Percentiles rank a stretch among this genome's conserved stretches.
Conservation (phyloP, 257 asterid species). For the Verbena officinalis region DNA sequence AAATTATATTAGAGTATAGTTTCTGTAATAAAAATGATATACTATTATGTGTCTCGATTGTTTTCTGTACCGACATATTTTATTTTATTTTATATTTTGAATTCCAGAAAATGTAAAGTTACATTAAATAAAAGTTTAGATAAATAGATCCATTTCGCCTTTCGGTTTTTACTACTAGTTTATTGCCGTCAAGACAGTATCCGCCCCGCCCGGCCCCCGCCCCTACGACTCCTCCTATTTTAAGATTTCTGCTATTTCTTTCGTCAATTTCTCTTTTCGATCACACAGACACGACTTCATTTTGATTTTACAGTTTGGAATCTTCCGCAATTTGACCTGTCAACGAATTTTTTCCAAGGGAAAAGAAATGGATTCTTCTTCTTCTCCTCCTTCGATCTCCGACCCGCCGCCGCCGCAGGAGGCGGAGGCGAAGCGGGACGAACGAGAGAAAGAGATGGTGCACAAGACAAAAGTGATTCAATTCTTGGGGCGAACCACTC, state of each 20-base stretch:
- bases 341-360: slow-evolving; percentile 11
- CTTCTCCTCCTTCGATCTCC: slow-evolving; percentile 32
- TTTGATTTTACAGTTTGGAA: slow-evolving; percentile 1
- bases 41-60: too few relatives aligned
- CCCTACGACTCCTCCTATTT: background rate
- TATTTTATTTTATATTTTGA: too few relatives aligned
- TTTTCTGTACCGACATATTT: too few relatives aligned
- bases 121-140: too few relatives aligned
- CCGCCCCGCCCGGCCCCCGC: background rate
- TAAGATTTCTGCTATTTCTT: background rate
- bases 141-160: too few relatives aligned
- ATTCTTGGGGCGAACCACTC: slow-evolving; percentile 64
- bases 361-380: slow-evolving; percentile 33
- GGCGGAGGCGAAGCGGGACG: slow-evolving; percentile 29
- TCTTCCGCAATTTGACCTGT: slow-evolving; percentile 21
- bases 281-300: background rate
- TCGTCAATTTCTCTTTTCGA: background rate
- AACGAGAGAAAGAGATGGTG: slow-evolving; percentile 36
- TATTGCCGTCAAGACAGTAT: slow-evolving; percentile 9
- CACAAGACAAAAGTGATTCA: slow-evolving; percentile 64
- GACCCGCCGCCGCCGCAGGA: slow-evolving; percentile 23
- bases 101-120: too few relatives aligned
- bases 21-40: too few relatives aligned
- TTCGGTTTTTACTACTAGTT: background rate
- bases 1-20: too few relatives aligned